Conservation (phyloP, 192 early-diverging fungal species). For the Backusella mclennaniae region DNA sequence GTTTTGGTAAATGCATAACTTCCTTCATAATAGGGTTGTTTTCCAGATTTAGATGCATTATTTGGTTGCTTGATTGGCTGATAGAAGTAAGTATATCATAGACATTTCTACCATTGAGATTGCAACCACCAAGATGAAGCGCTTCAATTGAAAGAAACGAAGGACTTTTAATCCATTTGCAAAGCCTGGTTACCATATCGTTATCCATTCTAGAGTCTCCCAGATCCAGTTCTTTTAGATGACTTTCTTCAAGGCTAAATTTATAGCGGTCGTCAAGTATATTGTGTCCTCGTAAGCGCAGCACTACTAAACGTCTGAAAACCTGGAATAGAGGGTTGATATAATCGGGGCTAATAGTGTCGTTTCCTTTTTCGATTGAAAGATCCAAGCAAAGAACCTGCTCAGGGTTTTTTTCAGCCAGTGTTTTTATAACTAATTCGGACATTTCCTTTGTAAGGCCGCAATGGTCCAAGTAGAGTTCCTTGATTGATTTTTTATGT, state of each 20-base stretch:
- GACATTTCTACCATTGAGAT: slow-evolving; percentile 41
- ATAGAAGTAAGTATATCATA: slow-evolving; percentile 39
- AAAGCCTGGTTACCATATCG: slow-evolving; percentile 8
- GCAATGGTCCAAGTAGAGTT: slow-evolving; percentile 8
- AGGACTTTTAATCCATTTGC: slow-evolving; percentile 27
- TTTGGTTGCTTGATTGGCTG: slow-evolving; percentile 31
- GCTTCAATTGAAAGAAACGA: slow-evolving; percentile 21
- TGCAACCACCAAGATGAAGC: slow-evolving; percentile 40
- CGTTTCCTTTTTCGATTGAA: not conserved
- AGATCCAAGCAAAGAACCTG: slow-evolving; percentile 6
- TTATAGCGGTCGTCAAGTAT: not conserved
- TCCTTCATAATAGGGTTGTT: slow-evolving; percentile 43
- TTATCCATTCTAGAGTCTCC: slow-evolving; percentile 15
- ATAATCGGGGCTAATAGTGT: not conserved
- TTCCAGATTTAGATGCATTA: slow-evolving; percentile 38
- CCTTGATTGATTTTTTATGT: not conserved
- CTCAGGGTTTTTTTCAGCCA: not conserved
- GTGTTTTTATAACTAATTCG: not conserved
- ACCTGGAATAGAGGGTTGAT: slow-evolving; percentile 10
- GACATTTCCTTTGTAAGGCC: slow-evolving; percentile 5
- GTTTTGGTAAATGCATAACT: slow-evolving; percentile 35
- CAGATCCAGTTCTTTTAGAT: slow-evolving; percentile 18
- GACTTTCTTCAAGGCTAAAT: not conserved
- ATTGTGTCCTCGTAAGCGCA: slow-evolving; percentile 16
- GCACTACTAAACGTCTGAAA: slow-evolving; percentile 2